These are phyloP conservation scores for Auxenochlorella pyrenoidosa DNA, from an alignment of 139 green algal genomes.

Conservation along the genomic window DNA sequence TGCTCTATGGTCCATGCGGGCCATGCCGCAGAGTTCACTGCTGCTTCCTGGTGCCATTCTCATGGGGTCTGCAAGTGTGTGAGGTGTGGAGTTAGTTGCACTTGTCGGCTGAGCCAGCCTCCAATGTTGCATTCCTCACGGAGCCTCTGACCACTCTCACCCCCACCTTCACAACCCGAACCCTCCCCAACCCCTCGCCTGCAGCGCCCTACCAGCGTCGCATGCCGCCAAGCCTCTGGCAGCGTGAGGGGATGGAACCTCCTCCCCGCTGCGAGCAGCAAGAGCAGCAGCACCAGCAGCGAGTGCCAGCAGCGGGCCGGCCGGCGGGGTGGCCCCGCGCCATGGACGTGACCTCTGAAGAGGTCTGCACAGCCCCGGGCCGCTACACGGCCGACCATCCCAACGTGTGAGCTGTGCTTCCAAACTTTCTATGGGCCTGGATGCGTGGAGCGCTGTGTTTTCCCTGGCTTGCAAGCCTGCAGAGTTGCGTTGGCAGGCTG, in stretches of 20 bases:
- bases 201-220: slow-evolving; percentile 13
- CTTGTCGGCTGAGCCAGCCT: background rate
- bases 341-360: background rate
- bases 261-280: background rate
- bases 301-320: background rate
- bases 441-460: too few species aligned
- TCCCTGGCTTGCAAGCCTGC: too few species aligned
- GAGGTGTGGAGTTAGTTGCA: too few species aligned
- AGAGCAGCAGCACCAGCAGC: background rate
- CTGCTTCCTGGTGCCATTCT: background rate
- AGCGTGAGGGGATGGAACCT: background rate
- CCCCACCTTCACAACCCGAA: background rate
- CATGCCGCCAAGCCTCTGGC: slow-evolving; percentile 8
- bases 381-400: background rate
- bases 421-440: too few species aligned
- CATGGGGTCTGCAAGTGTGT: background rate
- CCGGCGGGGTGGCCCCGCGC: background rate
- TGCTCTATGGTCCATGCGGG: too few species aligned
- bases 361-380: background rate
- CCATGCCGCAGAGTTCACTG: background rate
- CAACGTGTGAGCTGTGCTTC: background rate
- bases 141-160: too few species aligned
- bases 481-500: background rate
- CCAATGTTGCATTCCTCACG: too few species aligned
- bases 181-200: background rate